These are phyloP conservation scores for Galeopsis tetrahit DNA, from an alignment of 257 asterid genomes.

Conservation along the genomic window DNA sequence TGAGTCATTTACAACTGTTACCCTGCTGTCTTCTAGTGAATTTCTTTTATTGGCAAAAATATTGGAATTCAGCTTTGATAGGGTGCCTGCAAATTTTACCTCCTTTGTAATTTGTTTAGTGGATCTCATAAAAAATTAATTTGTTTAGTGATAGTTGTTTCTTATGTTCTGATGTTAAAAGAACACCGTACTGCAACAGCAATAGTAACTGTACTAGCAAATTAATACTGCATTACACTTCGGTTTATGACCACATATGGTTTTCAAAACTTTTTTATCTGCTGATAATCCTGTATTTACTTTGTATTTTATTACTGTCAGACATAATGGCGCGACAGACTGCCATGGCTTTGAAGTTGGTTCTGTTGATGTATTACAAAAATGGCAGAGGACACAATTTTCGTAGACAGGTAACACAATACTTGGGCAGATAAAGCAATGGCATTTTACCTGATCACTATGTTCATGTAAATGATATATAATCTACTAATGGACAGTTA, in stretches of 20 bases:
- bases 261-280: constrained; percentile 12
- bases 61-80: constrained; percentile 12
- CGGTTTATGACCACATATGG: constrained; percentile 8
- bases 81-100: constrained; percentile 12
- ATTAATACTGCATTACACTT: not conserved
- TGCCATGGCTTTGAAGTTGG: constrained; percentile 79
- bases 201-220: not conserved
- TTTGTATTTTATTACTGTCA: constrained; percentile 39
- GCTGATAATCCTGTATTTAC: constrained; percentile 9
- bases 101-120: constrained; percentile 10
- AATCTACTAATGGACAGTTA: constrained; percentile 18
- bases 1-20: not conserved
- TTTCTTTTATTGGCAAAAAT: not conserved
- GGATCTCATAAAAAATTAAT: not conserved
- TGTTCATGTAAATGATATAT: constrained; percentile 10
- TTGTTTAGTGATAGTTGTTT: not conserved
- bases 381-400: constrained; percentile 85
- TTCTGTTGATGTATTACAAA: constrained; percentile 75
- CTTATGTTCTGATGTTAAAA: constrained; percentile 14
- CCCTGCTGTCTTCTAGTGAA: constrained; percentile 11
- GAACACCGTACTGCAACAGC: not conserved
- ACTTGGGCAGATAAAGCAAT: constrained; percentile 9
- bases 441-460: not conserved
- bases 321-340: constrained; percentile 87
- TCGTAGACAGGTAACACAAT: constrained; percentile 75